phyloP scores from a whole-genome alignment of 768 basidiomycete genomes.

The Tubosaeta sp. region DNA sequence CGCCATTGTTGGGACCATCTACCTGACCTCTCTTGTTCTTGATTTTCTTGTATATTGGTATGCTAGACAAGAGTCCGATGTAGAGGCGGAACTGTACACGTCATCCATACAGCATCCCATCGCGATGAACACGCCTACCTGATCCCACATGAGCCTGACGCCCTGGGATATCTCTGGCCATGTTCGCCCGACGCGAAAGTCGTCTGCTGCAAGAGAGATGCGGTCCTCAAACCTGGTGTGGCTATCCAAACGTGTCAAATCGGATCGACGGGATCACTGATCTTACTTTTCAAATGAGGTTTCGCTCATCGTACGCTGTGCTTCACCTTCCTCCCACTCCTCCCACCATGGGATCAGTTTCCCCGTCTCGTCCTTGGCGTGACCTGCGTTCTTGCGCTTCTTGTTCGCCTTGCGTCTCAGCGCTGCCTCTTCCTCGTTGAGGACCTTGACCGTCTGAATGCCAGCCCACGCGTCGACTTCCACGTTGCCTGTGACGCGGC shows the following conservation, averaged over 20 bases:
- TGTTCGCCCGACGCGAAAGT: conserved; percentile 27
- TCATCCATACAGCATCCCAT: neutral
- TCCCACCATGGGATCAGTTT: conserved; percentile 28
- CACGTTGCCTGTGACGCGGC: conserved; percentile 5
- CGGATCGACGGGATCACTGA: neutral
- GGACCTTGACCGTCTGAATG: conserved; percentile 24
- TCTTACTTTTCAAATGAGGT: conserved; percentile 28
- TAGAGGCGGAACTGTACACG: conserved; percentile 25
- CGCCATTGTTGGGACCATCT: conserved; percentile 30
- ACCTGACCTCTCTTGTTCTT: conserved; percentile 17
- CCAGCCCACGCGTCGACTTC: conserved; percentile 25
- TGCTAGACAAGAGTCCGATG: conserved; percentile 27
- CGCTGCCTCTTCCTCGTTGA: conserved; percentile 19
- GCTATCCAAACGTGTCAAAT: conserved; percentile 2
- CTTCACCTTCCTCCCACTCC: no score
- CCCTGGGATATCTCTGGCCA: conserved; percentile 30
- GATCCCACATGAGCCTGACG: conserved; percentile 29
- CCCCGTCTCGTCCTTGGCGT: conserved; percentile 15
- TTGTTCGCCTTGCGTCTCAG: conserved; percentile 14
- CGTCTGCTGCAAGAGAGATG: conserved; percentile 26
- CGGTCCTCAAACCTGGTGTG: conserved; percentile 17
- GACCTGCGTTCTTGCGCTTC: conserved; percentile 19
- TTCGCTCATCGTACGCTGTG: conserved; percentile 11
- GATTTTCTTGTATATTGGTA: conserved; percentile 30
- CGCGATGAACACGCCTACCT: conserved; percentile 12